A percentile compares a stretch with the other conserved stretches of the same genome.
These are phyloP conservation scores for Anisodus acutangulus DNA, from an alignment of 257 asterid species.

Conservation along the genomic window DNA sequence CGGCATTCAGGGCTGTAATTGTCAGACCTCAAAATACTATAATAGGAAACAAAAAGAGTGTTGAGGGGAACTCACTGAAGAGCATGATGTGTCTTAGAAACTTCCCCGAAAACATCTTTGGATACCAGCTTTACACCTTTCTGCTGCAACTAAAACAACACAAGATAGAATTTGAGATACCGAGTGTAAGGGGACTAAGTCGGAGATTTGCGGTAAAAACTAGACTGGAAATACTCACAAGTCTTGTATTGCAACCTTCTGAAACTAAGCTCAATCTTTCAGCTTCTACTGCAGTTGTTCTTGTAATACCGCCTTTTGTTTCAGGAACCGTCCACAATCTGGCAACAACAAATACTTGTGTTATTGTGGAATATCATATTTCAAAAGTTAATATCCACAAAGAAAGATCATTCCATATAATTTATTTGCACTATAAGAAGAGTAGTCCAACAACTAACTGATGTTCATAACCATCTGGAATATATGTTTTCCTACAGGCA, in stretches of 20 bases:
- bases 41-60: slow-evolving; percentile 22
- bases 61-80: slow-evolving; percentile 56
- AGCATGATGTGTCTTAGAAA: slow-evolving; percentile 57
- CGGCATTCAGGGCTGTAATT: not conserved
- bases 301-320: slow-evolving; percentile 56
- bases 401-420: slow-evolving; percentile 7
- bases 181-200: not conserved
- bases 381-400: not conserved
- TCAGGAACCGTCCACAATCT: slow-evolving; percentile 74
- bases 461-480: not conserved
- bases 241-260: slow-evolving; percentile 70
- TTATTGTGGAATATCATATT: slow-evolving; percentile 16
- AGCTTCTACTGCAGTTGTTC: slow-evolving; percentile 68
- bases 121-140: slow-evolving; percentile 57
- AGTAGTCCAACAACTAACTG: not conserved
- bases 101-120: slow-evolving; percentile 60
- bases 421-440: not conserved
- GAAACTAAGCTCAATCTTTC: slow-evolving; percentile 70
- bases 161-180: not conserved
- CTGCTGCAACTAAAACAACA: slow-evolving; percentile 43
- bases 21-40: not conserved
- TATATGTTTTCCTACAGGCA: not conserved
- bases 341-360: slow-evolving; percentile 28
- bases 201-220: not conserved
- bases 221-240: slow-evolving; percentile 56